Conservation (phyloP, 805 yeast genomes). For the Barnettozyma vustinii region DNA sequence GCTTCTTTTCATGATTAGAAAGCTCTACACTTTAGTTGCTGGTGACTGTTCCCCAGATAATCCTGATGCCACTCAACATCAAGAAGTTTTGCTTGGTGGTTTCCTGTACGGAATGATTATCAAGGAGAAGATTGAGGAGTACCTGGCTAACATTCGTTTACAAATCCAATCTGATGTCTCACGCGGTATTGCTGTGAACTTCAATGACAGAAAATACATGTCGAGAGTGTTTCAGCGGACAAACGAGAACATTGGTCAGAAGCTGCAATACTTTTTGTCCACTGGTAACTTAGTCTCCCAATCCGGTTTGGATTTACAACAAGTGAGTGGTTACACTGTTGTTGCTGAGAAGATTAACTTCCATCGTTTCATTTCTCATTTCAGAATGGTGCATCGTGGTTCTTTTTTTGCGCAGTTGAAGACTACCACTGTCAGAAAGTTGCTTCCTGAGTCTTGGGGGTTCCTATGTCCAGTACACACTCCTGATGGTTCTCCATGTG, state of each 20-base stretch:
- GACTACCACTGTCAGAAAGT: constrained; percentile 93
- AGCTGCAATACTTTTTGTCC: constrained; percentile 87
- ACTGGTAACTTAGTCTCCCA: constrained; percentile 97
- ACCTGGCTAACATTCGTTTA: constrained; percentile 61
- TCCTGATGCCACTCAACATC: constrained; percentile 99
- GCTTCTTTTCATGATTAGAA: constrained; percentile 91
- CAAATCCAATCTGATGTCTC: constrained; percentile 78
- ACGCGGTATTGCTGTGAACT: constrained; percentile 77
- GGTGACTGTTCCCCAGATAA: constrained; percentile 96
- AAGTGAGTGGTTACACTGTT: constrained; percentile 95
- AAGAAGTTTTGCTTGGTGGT: constrained; percentile 92
- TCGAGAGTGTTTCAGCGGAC: constrained; percentile 69
- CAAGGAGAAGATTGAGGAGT: constrained; percentile 95
- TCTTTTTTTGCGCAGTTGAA: constrained; percentile 97
- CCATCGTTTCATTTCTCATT: constrained; percentile 95
- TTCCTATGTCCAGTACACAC: constrained; percentile 98
- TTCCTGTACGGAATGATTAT: constrained; percentile 94
- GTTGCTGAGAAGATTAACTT: constrained; percentile 98
- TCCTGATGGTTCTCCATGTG: constrained; percentile 99
- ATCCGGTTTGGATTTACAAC: constrained; percentile 96
- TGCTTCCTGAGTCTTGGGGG: constrained; percentile 98
- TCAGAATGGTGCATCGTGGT: constrained; percentile 99
- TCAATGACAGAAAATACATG: constrained; percentile 80
- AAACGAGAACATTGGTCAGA: constrained; percentile 92
- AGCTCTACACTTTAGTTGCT: constrained; percentile 88